These are phyloP conservation scores for Leucocoprinus leucothites DNA, from an alignment of 768 basidiomycete genomes.

Conservation along the genomic window DNA sequence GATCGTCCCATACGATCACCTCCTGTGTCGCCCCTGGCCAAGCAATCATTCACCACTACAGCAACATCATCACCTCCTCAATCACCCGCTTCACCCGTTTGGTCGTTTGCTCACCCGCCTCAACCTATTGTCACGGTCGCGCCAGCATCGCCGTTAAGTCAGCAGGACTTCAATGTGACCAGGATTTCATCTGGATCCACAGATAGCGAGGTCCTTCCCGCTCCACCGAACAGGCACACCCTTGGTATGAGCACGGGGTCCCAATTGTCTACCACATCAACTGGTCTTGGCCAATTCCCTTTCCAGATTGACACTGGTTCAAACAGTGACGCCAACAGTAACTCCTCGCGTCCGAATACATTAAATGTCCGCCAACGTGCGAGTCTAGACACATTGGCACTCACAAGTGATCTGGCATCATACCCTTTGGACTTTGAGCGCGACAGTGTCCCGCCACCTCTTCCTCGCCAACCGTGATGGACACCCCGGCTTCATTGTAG, in stretches of 20 bases:
- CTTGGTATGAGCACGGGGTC: constrained; percentile 76
- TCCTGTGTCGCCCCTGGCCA: constrained; percentile 67
- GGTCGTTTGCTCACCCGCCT: constrained; percentile 41
- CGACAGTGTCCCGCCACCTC: constrained; percentile 32
- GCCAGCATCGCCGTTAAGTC: constrained; percentile 55
- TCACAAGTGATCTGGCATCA: constrained; percentile 81
- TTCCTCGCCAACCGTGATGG: constrained; percentile 9
- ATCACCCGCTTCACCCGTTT: neutral
- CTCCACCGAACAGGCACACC: constrained; percentile 57
- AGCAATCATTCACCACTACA: constrained; percentile 49
- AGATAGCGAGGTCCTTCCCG: constrained; percentile 32
- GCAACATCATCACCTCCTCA: constrained; percentile 36
- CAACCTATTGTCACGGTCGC: constrained; percentile 45
- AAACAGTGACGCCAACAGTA: constrained; percentile 26
- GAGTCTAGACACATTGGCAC: constrained; percentile 80
- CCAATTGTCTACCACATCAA: constrained; percentile 73
- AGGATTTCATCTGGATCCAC: constrained; percentile 13
- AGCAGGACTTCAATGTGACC: constrained; percentile 38
- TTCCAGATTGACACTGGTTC: constrained; percentile 78
- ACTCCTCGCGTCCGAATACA: constrained; percentile 23
- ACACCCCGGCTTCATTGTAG: neutral
- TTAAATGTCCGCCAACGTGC: constrained; percentile 58
- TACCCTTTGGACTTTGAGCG: constrained; percentile 77
- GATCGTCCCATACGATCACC: constrained; percentile 73
- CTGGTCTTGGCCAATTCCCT: constrained; percentile 81